Conservation (phyloP, 306 rosid genomes). For the Sicyos baderoa region DNA sequence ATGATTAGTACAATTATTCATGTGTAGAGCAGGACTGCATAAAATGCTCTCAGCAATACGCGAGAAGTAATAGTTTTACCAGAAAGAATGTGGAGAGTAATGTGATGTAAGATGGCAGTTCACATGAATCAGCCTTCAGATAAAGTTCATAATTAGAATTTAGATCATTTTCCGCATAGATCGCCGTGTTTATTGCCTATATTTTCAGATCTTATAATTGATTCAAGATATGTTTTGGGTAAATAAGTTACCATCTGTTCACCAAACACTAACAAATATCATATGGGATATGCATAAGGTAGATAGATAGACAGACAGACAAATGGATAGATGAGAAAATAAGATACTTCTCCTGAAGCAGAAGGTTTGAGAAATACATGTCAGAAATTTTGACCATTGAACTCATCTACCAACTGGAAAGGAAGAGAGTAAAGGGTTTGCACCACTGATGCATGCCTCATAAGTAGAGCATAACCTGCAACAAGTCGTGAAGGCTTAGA, state of each 20-base stretch:
- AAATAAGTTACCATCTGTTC: background rate
- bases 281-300: background rate
- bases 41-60: background rate
- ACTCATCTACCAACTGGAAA: slow-evolving; percentile 3
- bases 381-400: slow-evolving; percentile 5
- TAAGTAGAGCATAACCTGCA: slow-evolving; percentile 58
- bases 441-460: slow-evolving; percentile 13
- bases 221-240: background rate
- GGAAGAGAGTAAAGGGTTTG: background rate
- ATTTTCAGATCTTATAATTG: slow-evolving; percentile 8
- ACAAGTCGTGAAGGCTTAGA: slow-evolving; percentile 69
- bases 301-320: background rate
- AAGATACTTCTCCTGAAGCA: background rate
- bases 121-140: background rate
- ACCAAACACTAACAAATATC: background rate
- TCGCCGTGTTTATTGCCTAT: too few relatives aligned
- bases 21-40: background rate
- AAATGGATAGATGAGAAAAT: background rate
- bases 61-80: background rate
- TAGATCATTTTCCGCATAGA: too few relatives aligned
- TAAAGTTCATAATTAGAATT: background rate
- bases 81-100: background rate
- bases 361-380: slow-evolving; percentile 12
- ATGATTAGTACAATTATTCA: background rate
- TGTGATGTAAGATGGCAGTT: background rate